These are phyloP conservation scores for Magnolia officinalis DNA, from an alignment of 164 flowering plant genomes.

Conservation along the genomic window DNA sequence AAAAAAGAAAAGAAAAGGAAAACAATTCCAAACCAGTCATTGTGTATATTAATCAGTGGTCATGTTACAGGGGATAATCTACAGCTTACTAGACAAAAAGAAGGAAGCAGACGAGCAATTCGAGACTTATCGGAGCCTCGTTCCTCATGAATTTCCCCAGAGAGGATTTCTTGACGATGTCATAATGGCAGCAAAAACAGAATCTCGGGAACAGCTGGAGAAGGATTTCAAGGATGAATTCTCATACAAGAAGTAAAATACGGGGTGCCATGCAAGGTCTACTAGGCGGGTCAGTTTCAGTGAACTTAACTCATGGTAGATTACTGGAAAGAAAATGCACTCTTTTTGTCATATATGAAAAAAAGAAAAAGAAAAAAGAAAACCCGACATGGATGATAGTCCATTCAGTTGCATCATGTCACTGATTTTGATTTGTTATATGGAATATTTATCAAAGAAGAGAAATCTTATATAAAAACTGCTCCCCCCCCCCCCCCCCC, in stretches of 20 bases:
- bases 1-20: no score
- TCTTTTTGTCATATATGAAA: background rate
- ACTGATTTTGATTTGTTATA: no score
- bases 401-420: no score
- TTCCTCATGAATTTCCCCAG: constrained; percentile 84
- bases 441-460: no score
- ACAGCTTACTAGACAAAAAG: constrained; percentile 67
- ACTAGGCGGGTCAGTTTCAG: background rate
- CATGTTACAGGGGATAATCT: constrained; percentile 71
- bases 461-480: background rate
- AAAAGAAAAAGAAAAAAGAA: no score
- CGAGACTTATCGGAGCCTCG: constrained; percentile 67
- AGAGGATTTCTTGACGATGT: constrained; percentile 85
- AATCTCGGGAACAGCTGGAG: constrained; percentile 42
- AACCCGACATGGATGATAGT: no score
- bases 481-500: no score
- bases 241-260: constrained; percentile 23
- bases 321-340: background rate
- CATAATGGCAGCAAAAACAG: constrained; percentile 60
- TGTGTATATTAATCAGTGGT: background rate
- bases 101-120: constrained; percentile 78
- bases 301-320: background rate
- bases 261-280: background rate
- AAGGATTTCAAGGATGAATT: constrained; percentile 46
- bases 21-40: background rate